Conservation (phyloP, 805 yeast species). For the Limtongia smithiae region DNA sequence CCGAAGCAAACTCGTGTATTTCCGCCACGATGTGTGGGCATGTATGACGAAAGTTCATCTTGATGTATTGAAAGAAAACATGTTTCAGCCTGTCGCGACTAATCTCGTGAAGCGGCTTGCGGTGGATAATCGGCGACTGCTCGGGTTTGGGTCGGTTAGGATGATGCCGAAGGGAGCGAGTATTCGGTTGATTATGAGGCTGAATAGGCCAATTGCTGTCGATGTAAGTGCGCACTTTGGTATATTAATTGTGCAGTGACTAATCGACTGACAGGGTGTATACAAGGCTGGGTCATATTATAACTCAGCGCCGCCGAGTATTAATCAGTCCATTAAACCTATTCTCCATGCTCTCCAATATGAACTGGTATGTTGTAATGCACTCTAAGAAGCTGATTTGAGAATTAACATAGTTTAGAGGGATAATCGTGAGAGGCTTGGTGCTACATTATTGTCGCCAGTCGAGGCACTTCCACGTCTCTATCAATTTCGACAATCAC, state of each 20-base stretch:
- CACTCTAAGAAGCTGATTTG: too few species aligned
- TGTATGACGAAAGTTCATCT: conserved; percentile 43
- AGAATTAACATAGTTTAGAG: too few species aligned
- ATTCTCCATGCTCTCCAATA: conserved; percentile 16
- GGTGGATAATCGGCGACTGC: conserved; percentile 45
- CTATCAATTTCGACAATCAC: conserved; percentile 38
- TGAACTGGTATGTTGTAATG: conserved; percentile 2
- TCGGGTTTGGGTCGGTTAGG: conserved; percentile 39
- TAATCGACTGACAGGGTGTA: conserved; percentile 10
- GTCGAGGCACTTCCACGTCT: conserved; percentile 46
- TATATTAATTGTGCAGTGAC: neutral
- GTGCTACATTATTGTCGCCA: conserved; percentile 43
- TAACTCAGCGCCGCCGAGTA: conserved; percentile 19
- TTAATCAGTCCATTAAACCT: conserved; percentile 29
- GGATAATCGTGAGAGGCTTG: conserved; percentile 4
- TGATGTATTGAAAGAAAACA: conserved; percentile 28
- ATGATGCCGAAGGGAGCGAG: conserved; percentile 26
- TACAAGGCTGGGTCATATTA: conserved; percentile 8
- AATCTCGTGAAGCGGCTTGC: conserved; percentile 31
- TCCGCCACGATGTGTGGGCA: conserved; percentile 59
- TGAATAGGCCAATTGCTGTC: conserved; percentile 6
- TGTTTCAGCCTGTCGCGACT: conserved; percentile 18
- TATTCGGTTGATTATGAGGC: conserved; percentile 25
- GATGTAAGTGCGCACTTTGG: conserved; percentile 1
- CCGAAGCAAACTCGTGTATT: conserved; percentile 45